Conservation (phyloP, 73 alveolate species). For the Breviolum minutum region DNA sequence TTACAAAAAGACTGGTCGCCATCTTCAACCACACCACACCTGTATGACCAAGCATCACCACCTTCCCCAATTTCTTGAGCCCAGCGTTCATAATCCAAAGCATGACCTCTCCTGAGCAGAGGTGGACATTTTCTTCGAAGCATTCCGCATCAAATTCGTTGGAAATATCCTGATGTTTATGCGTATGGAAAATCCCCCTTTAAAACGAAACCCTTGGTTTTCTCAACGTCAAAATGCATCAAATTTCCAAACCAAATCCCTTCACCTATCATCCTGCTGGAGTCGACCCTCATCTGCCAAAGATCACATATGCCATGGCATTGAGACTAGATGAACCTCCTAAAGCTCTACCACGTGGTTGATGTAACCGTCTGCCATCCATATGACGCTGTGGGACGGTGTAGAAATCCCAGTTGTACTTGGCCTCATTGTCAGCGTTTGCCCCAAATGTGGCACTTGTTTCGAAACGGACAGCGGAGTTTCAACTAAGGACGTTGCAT, state of each 20-base stretch:
- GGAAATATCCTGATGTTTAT: no score
- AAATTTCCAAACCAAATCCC: not conserved
- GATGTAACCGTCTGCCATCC: conserved; percentile 87
- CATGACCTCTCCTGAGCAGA: conserved; percentile 60
- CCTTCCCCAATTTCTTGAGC: conserved; percentile 80
- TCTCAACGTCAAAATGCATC: not conserved
- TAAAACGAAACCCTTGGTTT: not conserved
- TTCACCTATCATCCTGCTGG: not conserved
- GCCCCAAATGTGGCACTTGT: not conserved
- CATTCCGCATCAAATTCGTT: no score
- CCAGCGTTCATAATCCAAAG: conserved; percentile 91
- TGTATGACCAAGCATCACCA: conserved; percentile 76
- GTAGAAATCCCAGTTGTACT: conserved; percentile 95
- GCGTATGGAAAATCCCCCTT: not conserved
- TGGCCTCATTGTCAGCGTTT: conserved; percentile 9
- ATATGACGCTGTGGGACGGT: conserved; percentile 91
- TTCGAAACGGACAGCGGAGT: not conserved
- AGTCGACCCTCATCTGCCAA: not conserved
- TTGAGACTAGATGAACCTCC: conserved; percentile 95
- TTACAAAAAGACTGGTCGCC: no score
- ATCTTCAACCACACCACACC: not conserved
- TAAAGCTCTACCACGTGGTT: conserved; percentile 90
- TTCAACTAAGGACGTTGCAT: not conserved
- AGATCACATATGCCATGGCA: conserved; percentile 95
- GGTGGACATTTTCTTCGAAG: no score